phyloP scores from a whole-genome alignment of 78 protist genomes.

The Isochrysis galbana region DNA sequence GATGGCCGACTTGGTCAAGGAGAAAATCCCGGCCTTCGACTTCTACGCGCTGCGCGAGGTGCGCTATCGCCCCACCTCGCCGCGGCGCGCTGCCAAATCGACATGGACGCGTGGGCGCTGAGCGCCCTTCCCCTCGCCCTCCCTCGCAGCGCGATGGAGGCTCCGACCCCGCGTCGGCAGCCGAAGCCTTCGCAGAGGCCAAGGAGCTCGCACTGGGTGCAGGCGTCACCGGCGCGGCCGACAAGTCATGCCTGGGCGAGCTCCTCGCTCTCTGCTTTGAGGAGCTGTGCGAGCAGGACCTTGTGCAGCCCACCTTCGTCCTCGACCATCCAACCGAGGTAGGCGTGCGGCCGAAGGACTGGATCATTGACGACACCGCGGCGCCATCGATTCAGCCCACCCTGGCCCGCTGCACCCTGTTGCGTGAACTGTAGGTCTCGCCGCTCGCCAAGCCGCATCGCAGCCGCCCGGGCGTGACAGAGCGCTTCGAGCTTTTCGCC shows the following conservation, averaged over 20 bases:
- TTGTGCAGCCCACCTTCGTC: conserved; percentile 64
- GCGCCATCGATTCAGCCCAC: not conserved
- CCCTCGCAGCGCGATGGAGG: no score
- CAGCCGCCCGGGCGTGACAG: not conserved
- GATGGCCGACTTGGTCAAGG: conserved; percentile 41
- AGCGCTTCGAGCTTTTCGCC: conserved; percentile 66
- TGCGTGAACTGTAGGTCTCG: not conserved
- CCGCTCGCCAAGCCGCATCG: conserved; percentile 78
- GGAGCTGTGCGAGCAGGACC: conserved; percentile 32
- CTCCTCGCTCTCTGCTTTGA: conserved; percentile 51
- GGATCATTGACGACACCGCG: not conserved
- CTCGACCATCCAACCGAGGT: conserved; percentile 62
- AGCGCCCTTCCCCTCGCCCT: no score
- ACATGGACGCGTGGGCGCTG: no score
- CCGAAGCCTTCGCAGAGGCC: not conserved
- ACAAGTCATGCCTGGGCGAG: conserved; percentile 20
- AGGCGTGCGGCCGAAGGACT: conserved; percentile 31
- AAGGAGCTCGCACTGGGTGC: not conserved
- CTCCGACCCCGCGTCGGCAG: not conserved
- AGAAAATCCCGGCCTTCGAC: not conserved
- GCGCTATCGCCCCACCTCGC: no score
- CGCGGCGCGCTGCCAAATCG: no score
- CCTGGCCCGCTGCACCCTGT: not conserved
- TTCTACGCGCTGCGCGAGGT: not conserved
- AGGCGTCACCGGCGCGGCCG: conserved; percentile 1